phyloP scores from a whole-genome alignment of 140 eudicot genomes.

The Stevia rebaudiana region DNA sequence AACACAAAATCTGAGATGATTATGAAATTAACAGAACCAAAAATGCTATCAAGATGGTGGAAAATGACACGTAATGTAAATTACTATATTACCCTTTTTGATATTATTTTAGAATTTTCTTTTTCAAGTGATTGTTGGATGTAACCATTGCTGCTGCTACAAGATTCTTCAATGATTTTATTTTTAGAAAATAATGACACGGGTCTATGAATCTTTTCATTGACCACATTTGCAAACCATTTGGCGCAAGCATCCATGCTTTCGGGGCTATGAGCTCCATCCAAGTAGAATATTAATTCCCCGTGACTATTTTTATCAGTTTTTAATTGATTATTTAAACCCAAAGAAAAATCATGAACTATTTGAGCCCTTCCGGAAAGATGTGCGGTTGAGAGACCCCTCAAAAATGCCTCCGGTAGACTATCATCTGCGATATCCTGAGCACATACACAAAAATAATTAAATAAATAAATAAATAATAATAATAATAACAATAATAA shows the following conservation, averaged over 20 bases:
- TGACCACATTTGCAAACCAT: conserved; percentile 68
- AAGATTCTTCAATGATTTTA: conserved; percentile 19
- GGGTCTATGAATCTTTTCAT: conserved; percentile 31
- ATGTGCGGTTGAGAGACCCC: conserved; percentile 79
- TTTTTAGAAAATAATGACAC: conserved; percentile 21
- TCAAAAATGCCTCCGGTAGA: conserved; percentile 62
- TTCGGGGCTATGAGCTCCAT: conserved; percentile 96
- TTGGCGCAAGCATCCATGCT: conserved; percentile 92
- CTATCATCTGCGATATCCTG: conserved; percentile 40
- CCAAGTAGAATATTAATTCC: conserved; percentile 66
- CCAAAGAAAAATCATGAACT: conserved; percentile 37
- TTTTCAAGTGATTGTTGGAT: conserved; percentile 16
- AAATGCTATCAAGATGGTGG: neutral
- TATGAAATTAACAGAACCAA: neutral
- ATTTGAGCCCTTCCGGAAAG: conserved; percentile 87
- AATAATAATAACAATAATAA: no score
- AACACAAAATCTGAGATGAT: conserved; percentile 5
- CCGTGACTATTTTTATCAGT: conserved; percentile 36
- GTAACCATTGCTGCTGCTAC: conserved; percentile 31
- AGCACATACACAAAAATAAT: conserved; percentile 8
- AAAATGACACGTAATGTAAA: neutral
- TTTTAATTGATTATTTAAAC: conserved; percentile 11
- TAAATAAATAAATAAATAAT: neutral
- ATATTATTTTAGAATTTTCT: conserved; percentile 25
- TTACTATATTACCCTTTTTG: conserved; percentile 46